phyloP scores from a whole-genome alignment of 345 rosid species.

The Mallotus nudiflorus region DNA sequence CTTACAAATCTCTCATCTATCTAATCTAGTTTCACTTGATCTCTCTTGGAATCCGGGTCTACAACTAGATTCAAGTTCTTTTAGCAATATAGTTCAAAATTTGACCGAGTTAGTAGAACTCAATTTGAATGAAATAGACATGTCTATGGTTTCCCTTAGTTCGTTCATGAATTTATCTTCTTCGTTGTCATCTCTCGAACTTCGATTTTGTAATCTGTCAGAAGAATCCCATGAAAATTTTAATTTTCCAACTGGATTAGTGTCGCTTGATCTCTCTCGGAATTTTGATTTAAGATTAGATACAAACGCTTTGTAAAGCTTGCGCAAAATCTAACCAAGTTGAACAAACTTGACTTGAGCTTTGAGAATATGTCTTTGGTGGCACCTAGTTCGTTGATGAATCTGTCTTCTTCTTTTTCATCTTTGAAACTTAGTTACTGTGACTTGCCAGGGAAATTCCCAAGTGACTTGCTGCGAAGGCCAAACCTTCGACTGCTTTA shows the following conservation, averaged over 20 bases:
- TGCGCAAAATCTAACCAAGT: too few species aligned
- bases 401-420: slow-evolving; percentile 15
- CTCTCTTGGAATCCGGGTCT: not conserved
- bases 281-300: not conserved
- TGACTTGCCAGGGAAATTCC: slow-evolving; percentile 1
- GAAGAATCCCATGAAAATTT: not conserved
- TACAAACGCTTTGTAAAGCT: not conserved
- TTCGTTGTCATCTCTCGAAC: not conserved
- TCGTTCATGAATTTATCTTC: slow-evolving; percentile 11
- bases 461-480: not conserved
- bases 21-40: slow-evolving; percentile 6
- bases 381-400: not conserved
- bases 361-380: slow-evolving; percentile 11
- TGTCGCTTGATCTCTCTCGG: not conserved
- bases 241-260: not conserved
- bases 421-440: not conserved
- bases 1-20: not conserved
- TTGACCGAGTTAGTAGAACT: not conserved
- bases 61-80: too few species aligned
- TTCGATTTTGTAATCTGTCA: not conserved
- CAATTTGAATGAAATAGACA: not conserved
- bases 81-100: too few species aligned
- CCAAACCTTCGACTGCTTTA: not conserved
- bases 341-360: not conserved
- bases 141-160: not conserved